Evolutionary conservation across 2,329 filamentous ascomycete species (phyloP).

Genomic region (Parastagonospora nodorum): DNA sequence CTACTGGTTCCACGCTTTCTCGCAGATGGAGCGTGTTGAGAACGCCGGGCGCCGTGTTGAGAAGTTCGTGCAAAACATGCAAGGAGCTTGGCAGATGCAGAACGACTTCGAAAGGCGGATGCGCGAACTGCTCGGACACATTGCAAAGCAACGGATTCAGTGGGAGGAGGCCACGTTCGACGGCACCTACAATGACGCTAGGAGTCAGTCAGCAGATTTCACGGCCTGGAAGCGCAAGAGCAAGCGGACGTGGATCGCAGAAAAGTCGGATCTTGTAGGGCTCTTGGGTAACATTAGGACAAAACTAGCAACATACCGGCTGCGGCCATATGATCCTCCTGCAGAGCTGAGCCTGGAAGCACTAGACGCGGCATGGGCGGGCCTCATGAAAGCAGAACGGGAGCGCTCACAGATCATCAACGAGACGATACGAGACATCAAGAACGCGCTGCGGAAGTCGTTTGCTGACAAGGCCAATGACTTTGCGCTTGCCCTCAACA

Average conservation of each 20-base stretch:
- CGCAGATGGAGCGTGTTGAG: slow-evolving; percentile 97
- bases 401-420: slow-evolving; percentile 91
- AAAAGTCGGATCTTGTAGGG: slow-evolving; percentile 94
- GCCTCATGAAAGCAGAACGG: slow-evolving; percentile 82
- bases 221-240: slow-evolving; percentile 86
- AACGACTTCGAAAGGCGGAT: slow-evolving; percentile 92
- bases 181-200: slow-evolving; percentile 90
- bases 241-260: slow-evolving; percentile 95
- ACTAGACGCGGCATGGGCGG: slow-evolving; percentile 81
- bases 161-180: slow-evolving; percentile 86
- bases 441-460: slow-evolving; percentile 86
- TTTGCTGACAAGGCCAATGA: slow-evolving; percentile 99
- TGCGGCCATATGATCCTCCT: slow-evolving; percentile 90
- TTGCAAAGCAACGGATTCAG: slow-evolving; percentile 71
- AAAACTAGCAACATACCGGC: slow-evolving; percentile 90
- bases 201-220: slow-evolving; percentile 81
- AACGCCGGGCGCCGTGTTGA: slow-evolving; percentile 95
- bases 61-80: slow-evolving; percentile 99
- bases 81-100: slow-evolving; percentile 99
- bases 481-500: slow-evolving; percentile 93
- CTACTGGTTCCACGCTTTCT: slow-evolving; percentile 99
- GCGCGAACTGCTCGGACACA: slow-evolving; percentile 76
- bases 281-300: slow-evolving; percentile 98
- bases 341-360: slow-evolving; percentile 79
- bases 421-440: slow-evolving; percentile 98